A percentile compares a stretch with the other conserved stretches of the same genome.
These are phyloP conservation scores for Pichia norvegensis DNA, from an alignment of 1,139 yeast genomes.

Conservation along the genomic window DNA sequence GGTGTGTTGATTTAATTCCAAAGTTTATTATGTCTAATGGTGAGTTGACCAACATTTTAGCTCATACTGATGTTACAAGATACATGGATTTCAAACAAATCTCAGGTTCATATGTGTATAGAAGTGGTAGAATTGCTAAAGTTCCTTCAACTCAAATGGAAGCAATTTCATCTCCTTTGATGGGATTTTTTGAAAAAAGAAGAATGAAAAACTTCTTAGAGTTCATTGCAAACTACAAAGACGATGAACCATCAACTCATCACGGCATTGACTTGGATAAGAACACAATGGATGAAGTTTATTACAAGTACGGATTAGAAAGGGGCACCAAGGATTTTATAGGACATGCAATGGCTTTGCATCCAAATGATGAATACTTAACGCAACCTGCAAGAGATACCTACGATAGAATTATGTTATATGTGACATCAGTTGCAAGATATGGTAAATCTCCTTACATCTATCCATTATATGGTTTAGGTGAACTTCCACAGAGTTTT, in stretches of 20 bases:
- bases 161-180: slow-evolving; percentile 83
- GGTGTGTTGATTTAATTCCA: slow-evolving; percentile 97
- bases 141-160: slow-evolving; percentile 90
- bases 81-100: slow-evolving; percentile 95
- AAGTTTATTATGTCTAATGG: slow-evolving; percentile 98
- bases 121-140: slow-evolving; percentile 85
- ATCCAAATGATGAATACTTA: slow-evolving; percentile 88
- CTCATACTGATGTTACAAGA: slow-evolving; percentile 91
- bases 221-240: slow-evolving; percentile 76
- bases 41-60: slow-evolving; percentile 88
- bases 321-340: slow-evolving; percentile 91
- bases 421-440: slow-evolving; percentile 85
- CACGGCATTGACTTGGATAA: slow-evolving; percentile 80
- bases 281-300: slow-evolving; percentile 89
- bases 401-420: slow-evolving; percentile 75
- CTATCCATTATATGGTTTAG: slow-evolving; percentile 93
- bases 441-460: slow-evolving; percentile 96
- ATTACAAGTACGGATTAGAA: slow-evolving; percentile 83
- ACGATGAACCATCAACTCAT: slow-evolving; percentile 72
- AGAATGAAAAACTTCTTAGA: slow-evolving; percentile 89
- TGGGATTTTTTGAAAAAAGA: slow-evolving; percentile 95
- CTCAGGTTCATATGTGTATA: slow-evolving; percentile 88
- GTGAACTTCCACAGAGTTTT: slow-evolving; percentile 97
- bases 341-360: slow-evolving; percentile 98
- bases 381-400: slow-evolving; percentile 89